A percentile compares a stretch with the other conserved stretches of the same genome.
Evolutionary conservation across 2,329 filamentous ascomycete genomes (phyloP).

Genomic region (Sodiomyces alkalinus): DNA sequence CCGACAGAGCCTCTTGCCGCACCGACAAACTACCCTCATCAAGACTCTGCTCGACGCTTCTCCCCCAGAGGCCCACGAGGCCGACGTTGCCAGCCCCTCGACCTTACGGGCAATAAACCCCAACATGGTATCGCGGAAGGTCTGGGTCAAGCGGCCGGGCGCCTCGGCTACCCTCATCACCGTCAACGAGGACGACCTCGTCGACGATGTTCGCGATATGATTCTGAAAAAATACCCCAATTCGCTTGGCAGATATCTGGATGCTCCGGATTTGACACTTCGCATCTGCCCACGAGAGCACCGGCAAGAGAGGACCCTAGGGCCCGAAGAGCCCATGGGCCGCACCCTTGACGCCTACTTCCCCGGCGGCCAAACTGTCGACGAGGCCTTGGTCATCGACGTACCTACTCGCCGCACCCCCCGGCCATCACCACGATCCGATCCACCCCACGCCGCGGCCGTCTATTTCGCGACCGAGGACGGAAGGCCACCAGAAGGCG

Average conservation of each 20-base stretch:
- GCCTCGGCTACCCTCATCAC: constrained; percentile 78
- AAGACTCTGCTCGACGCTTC: constrained; percentile 37
- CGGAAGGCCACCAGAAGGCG: constrained; percentile 48
- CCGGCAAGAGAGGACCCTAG: constrained; percentile 51
- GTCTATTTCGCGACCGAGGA: constrained; percentile 47
- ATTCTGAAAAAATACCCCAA: constrained; percentile 90
- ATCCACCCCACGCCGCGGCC: constrained; percentile 26
- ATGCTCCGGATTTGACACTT: constrained; percentile 77
- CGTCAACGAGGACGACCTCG: constrained; percentile 74
- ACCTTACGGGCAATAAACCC: constrained; percentile 22
- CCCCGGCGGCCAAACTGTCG: constrained; percentile 72
- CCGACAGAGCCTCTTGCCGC: constrained; percentile 29
- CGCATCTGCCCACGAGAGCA: constrained; percentile 60
- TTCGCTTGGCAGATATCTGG: constrained; percentile 74
- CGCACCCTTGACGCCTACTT: constrained; percentile 69
- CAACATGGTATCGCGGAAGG: constrained; percentile 57
- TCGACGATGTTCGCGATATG: constrained; percentile 87
- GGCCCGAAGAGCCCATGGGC: constrained; percentile 74
- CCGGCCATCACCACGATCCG: constrained; percentile 57
- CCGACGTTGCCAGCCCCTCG: constrained; percentile 23
- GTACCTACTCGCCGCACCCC: constrained; percentile 64
- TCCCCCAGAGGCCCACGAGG: constrained; percentile 20
- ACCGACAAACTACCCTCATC: constrained; percentile 30
- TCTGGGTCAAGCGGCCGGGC: constrained; percentile 84
- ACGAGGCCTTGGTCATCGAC: constrained; percentile 85